Evolutionary conservation across 2,329 filamentous ascomycete species (phyloP).

Genomic region (Epichloe elymi): DNA sequence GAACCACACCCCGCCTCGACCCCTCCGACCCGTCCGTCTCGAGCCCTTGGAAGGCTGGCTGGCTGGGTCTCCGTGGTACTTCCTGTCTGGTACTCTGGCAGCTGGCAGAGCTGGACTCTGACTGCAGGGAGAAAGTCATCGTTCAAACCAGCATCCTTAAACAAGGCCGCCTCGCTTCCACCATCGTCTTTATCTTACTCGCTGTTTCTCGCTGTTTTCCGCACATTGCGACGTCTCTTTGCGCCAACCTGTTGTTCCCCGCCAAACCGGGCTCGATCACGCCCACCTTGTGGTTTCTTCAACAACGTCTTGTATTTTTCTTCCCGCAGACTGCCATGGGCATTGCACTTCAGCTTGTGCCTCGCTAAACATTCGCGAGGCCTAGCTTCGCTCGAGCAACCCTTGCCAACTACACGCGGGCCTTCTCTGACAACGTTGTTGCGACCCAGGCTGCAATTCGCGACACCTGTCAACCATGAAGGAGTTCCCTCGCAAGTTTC

Average conservation of each 20-base stretch:
- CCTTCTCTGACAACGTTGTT: not conserved
- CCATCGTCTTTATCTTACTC: not conserved
- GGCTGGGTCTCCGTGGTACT: too few relatives aligned
- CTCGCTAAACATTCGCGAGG: constrained; percentile 20
- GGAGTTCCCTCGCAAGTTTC: constrained; percentile 49
- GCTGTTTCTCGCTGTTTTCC: not conserved
- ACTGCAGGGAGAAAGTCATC: not conserved
- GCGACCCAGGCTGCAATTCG: not conserved
- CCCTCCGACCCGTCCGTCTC: not conserved
- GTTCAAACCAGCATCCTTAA: not conserved
- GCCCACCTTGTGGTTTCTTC: not conserved
- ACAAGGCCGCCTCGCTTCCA: not conserved
- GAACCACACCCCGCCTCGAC: not conserved
- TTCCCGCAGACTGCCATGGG: constrained; percentile 16
- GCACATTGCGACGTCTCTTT: not conserved
- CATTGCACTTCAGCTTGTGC: constrained; percentile 15
- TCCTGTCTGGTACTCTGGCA: not conserved
- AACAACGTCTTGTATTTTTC: not conserved
- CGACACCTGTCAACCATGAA: constrained; percentile 28
- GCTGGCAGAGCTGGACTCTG: not conserved
- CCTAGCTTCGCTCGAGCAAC: constrained; percentile 7
- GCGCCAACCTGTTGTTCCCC: not conserved
- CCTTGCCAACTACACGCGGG: not conserved
- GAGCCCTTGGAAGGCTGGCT: too few relatives aligned
- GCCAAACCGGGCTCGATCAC: not conserved